Evolutionary conservation across 176 grass and related monocot species (phyloP), one percentile per base, ranked within the genome.

Genomic region (Dendrocalamus sinicus): DNA sequence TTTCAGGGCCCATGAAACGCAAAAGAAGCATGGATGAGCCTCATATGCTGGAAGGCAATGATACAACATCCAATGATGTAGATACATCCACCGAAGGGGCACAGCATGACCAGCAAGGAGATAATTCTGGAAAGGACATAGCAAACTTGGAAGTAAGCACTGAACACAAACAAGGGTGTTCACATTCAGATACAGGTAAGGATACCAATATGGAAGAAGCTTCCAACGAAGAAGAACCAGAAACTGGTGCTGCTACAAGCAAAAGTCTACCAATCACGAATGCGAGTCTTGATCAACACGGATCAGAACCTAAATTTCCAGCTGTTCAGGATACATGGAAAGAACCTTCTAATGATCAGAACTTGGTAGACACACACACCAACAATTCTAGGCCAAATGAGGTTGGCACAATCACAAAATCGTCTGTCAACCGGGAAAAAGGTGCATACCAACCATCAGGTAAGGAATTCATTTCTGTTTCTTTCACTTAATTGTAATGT

Each of bases 1-100:
- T 17, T 72, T 73, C 77, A 65, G 88, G 81, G 14, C 81, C 66
- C 28, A 83, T 88, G 83, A 96, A 99, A 78, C 86, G 88, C 37
- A 99, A 96, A 92, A 94, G 88, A 94, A 91, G 75, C 84, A 87
- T 48, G 65, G 87, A 94, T 84, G 85, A 90, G 52, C 48, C 72
- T 82, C 70, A 73, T 66, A 44, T 14, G 13, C 43, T 87, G 58
- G 87, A 75, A 85, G 48, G 22, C 73, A 12, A 70, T 64, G 50
- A 77, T 68, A 44, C 65, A 61, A 71, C 22, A 15, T 78, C 62
- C 7, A 51, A 20, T 76, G 11, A 32, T 83, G 61, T 17, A 53
- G 63, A 72, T 83, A 39, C 54, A 78, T 72, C 83, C 37, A 46
- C 23, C 52, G 77, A 80, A 80, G 90, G 73, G 43, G 45, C 72